Base-by-base conservation (phyloP, 805 yeast species). In the Cyberlindnera veronae region DNA sequence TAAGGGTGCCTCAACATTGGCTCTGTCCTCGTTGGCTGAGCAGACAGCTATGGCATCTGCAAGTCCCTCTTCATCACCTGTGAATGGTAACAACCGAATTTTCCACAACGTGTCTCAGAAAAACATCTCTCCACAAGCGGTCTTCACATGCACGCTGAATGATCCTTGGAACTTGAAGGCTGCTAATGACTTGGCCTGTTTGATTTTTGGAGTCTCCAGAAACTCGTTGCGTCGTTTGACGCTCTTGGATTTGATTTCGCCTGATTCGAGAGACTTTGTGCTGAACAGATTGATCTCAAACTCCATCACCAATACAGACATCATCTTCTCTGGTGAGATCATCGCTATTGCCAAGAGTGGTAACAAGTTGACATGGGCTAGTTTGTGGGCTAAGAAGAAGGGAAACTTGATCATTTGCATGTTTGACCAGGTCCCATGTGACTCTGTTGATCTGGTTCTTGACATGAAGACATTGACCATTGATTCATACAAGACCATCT, bases 131-230 rank as follows among this genome's bases (percentile, higher is more conserved):
- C 91, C 91, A 10, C 93, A 87, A 55, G 93, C 96, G 0, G 81
- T 89, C 11, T 81, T 90, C 58, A 87, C 96, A 0, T 85, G 95
- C 35, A 79, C 78, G 3, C 66, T 74, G 18, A 77, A 74, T 12
- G 72, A 74, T 34, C 97, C 97, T 1, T 90, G 93, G 90, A 64
- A 69, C 20, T 73, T 90, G 36, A 77, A 77, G 53, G 90, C 95
- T 6, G 88, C 95, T 13, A 90, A 91, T 58, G 97, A 90, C 62
- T 68, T 89, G 49, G 95, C 96, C 0, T 85, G 95, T 55, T 68
- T 88, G 44, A 79, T 86, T 67, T 85, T 90, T 63, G 96, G 96
- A 14, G 77, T 85, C 4, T 78, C 87, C 33, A 77, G 79, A 54
- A 70, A 68, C 27, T 79, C 80, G 21, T 67, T 88, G 26, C 72